phyloP scores from a whole-genome alignment of 495 filamentous ascomycete genomes.

The Aspergillus bridgeri region DNA sequence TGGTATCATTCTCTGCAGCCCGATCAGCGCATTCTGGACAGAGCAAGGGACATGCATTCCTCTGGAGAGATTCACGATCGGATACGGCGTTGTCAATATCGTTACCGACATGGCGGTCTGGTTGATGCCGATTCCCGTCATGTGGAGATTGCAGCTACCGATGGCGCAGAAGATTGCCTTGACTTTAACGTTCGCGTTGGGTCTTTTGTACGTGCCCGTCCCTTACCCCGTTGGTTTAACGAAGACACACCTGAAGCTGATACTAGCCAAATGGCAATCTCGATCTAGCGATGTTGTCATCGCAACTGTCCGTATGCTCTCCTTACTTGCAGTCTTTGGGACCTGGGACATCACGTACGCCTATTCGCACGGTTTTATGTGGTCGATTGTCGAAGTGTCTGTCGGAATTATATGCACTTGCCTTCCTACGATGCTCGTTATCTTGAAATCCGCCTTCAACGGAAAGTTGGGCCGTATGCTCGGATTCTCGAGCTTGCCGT shows the following conservation, averaged over 20 bases:
- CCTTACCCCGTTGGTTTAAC: too few species aligned
- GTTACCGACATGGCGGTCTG: constrained; percentile 38
- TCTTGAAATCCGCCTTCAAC: constrained; percentile 9
- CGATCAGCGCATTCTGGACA: constrained; percentile 16
- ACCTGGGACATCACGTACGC: constrained; percentile 26
- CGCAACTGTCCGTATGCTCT: constrained; percentile 4
- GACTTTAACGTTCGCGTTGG: constrained; percentile 34
- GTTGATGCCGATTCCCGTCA: constrained; percentile 36
- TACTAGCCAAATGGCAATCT: not conserved
- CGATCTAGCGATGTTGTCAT: not conserved
- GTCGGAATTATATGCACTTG: constrained; percentile 32
- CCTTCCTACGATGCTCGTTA: constrained; percentile 27
- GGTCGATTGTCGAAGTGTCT: constrained; percentile 32
- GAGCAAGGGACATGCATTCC: constrained; percentile 9
- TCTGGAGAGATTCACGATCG: constrained; percentile 11
- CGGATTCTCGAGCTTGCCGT: not conserved
- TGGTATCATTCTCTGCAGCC: constrained; percentile 12
- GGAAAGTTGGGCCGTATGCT: constrained; percentile 2
- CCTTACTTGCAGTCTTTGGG: constrained; percentile 17
- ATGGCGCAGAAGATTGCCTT: constrained; percentile 31
- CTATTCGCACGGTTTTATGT: constrained; percentile 18
- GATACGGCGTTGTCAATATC: constrained; percentile 24
- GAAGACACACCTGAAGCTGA: too few species aligned
- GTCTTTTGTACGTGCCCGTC: constrained; percentile 30
- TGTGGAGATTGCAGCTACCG: constrained; percentile 34